Conservation (phyloP, 176 grass and related monocot species). For the Saccharum spontaneum region DNA sequence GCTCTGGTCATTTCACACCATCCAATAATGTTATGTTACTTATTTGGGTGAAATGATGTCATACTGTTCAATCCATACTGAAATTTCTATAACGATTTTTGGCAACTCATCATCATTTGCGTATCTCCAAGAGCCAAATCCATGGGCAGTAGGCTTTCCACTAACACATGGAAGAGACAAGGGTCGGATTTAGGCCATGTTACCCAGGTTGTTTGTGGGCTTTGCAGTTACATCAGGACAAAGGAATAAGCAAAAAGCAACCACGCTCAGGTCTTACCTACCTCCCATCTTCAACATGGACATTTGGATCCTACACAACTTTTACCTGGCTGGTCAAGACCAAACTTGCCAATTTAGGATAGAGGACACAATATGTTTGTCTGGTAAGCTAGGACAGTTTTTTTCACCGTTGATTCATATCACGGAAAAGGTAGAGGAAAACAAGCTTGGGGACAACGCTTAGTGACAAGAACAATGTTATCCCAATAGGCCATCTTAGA, state of each 20-base stretch:
- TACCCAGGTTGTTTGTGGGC: not conserved
- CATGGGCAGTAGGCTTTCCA: not conserved
- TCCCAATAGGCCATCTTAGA: not conserved
- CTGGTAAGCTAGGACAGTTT: not conserved
- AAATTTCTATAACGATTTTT: not conserved
- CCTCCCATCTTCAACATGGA: not conserved
- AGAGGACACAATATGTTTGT: not conserved
- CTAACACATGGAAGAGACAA: not conserved
- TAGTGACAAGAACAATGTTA: not conserved
- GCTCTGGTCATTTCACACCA: constrained; percentile 10
- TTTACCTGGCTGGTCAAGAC: constrained; percentile 8
- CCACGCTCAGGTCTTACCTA: not conserved
- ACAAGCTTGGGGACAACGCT: not conserved
- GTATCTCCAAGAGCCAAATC: not conserved
- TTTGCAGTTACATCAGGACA: not conserved
- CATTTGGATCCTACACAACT: not conserved
- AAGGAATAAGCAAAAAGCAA: not conserved
- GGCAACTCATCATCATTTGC: not conserved
- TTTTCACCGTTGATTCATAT: not conserved
- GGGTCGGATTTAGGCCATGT: not conserved
- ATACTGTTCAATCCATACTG: not conserved
- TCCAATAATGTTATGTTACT: not conserved
- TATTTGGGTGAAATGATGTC: not conserved
- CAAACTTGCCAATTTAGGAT: not conserved
- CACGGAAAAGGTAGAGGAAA: not conserved